Evolutionary conservation across 106 monocot species (phyloP).

Genomic region (Acanthochlamys bracteata): DNA sequence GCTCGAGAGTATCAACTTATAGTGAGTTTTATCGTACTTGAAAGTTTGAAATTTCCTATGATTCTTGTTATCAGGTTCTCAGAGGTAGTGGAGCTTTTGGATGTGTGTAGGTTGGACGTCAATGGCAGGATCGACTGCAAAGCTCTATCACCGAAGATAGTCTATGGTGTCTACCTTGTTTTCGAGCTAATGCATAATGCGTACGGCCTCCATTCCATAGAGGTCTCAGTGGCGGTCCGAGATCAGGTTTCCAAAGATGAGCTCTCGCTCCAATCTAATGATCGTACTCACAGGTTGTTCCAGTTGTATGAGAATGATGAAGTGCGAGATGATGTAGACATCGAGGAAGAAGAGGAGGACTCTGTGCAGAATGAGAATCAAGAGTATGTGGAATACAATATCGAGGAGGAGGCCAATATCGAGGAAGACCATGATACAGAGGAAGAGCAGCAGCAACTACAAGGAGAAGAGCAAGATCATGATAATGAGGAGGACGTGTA

Average conservation of each 20-base stretch:
- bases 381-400: neutral
- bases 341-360: neutral
- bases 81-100: constrained; percentile 52
- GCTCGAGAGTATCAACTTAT: too few relatives aligned
- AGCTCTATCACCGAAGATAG: constrained; percentile 40
- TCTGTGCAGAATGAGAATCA: too few relatives aligned
- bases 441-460: neutral
- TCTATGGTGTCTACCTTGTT: constrained; percentile 46
- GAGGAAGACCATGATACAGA: neutral
- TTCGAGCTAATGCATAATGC: constrained; percentile 17
- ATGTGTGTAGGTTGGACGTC: constrained; percentile 73
- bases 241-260: neutral
- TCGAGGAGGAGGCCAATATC: neutral
- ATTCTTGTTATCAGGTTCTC: constrained; percentile 32
- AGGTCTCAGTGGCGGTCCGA: constrained; percentile 21
- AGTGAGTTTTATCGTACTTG: too few relatives aligned
- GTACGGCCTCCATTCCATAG: constrained; percentile 24
- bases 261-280: neutral
- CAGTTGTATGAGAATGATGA: neutral
- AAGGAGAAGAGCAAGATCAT: too few relatives aligned
- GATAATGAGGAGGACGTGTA: too few relatives aligned
- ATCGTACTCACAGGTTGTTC: neutral
- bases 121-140: constrained; percentile 22
- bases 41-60: too few relatives aligned
- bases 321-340: neutral